Evolutionary conservation across 495 filamentous ascomycete genomes (phyloP).

Genomic region (Thozetella sp.): DNA sequence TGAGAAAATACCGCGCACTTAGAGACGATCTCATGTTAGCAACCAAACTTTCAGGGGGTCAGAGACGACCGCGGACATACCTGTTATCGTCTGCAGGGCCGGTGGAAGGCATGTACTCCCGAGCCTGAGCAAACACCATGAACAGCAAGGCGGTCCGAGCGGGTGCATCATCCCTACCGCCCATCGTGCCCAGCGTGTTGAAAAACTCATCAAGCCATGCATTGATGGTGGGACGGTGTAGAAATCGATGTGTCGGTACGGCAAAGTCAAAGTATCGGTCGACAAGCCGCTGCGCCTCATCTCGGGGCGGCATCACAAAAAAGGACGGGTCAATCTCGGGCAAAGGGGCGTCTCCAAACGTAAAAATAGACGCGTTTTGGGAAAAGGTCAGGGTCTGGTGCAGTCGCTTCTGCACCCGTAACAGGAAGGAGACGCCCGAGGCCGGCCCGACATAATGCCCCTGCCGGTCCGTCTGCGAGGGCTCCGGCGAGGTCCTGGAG

Average conservation of each 20-base stretch:
- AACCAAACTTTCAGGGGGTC: conserved; percentile 1
- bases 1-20: conserved; percentile 32
- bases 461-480: conserved; percentile 35
- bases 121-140: conserved; percentile 27
- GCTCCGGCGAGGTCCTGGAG: conserved; percentile 36
- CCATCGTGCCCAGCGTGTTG: conserved; percentile 23
- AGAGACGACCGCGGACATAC: not conserved
- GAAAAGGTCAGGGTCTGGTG: conserved; percentile 14
- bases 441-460: conserved; percentile 37
- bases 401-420: conserved; percentile 23
- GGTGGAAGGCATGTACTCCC: conserved; percentile 14
- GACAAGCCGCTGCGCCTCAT: not conserved
- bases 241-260: conserved; percentile 29
- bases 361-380: conserved; percentile 26
- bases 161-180: conserved; percentile 14
- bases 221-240: conserved; percentile 35
- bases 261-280: conserved; percentile 35
- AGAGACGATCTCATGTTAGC: not conserved
- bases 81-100: not conserved
- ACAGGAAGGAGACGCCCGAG: conserved; percentile 25
- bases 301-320: not conserved
- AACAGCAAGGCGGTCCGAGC: conserved; percentile 24
- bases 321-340: conserved; percentile 24
- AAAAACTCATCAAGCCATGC: conserved; percentile 29
- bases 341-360: conserved; percentile 23